These are phyloP conservation scores for Allium sativum DNA, from an alignment of 106 monocot species.

Conservation along the genomic window DNA sequence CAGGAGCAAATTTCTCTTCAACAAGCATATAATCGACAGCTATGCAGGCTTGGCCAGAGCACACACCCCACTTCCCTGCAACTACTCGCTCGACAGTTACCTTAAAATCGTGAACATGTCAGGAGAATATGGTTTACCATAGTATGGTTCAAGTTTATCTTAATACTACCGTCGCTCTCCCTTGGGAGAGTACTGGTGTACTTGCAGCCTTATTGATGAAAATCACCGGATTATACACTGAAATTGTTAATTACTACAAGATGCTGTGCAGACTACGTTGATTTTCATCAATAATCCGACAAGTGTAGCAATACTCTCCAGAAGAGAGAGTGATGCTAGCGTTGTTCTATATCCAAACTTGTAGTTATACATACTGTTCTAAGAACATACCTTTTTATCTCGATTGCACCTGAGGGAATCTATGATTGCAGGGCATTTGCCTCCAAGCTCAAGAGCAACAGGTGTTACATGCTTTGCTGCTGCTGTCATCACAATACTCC, in stretches of 20 bases:
- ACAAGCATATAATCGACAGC: slow-evolving; percentile 78
- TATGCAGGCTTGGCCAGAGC: slow-evolving; percentile 72
- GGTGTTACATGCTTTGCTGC: slow-evolving; percentile 92
- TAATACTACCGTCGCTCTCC: background rate
- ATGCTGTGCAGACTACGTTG: no score
- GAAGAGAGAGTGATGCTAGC: background rate
- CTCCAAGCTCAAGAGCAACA: slow-evolving; percentile 77
- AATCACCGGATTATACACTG: background rate
- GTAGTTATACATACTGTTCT: background rate
- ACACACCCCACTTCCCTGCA: slow-evolving; percentile 67
- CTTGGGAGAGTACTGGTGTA: background rate
- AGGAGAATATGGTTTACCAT: background rate
- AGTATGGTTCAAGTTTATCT: background rate
- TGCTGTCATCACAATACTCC: slow-evolving; percentile 56
- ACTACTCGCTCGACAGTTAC: slow-evolving; percentile 32
- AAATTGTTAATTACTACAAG: no score
- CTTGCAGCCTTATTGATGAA: background rate
- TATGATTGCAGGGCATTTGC: slow-evolving; percentile 80
- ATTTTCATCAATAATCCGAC: no score
- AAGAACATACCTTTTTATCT: slow-evolving; percentile 32
- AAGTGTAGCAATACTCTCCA: background rate
- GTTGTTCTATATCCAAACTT: background rate
- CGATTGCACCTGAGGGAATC: slow-evolving; percentile 35
- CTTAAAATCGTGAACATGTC: slow-evolving; percentile 16
- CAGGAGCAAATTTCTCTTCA: slow-evolving; percentile 42